Base-by-base conservation (phyloP, 805 yeast genomes). In the Kodamaea fukazawae region DNA sequence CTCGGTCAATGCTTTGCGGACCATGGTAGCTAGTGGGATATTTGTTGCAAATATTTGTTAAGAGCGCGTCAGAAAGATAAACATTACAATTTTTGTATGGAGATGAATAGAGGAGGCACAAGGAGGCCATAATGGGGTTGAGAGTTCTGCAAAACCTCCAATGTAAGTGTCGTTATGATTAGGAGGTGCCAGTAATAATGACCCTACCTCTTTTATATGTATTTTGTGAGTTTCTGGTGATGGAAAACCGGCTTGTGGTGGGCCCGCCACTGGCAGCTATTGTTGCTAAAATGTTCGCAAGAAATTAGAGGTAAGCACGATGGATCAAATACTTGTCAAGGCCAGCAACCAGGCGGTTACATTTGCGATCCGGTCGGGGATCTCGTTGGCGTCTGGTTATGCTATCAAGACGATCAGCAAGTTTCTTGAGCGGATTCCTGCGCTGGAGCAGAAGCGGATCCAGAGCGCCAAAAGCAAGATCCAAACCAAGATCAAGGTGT, bases 321-420 rank as follows among this genome's bases (percentile, higher is more conserved):
- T 70, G 75, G 75, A 71, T 45, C 69, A 65, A 31, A 61, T 70
- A 23, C 54, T 70, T 7, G 61, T 68, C 22, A 69, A 65, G 60
- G 93, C 93, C 2, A 84, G 89, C 22, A 78, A 77, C 36, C 89
- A 84, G 48, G 86, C 86, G 1, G 85, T 85, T n/a, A 75, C 87
- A 2, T 81, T 85, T 61, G 95, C 90, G 7, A 78, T 85, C 18
- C 68, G 83, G 41, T 83, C 90, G 1, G 88, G 93, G 0, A 75
- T 85, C 23, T 79, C 88, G 2, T 49, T 85, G 14, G 93, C 90
- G 0, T 78, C 89, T 0, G 78, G 83, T 0, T 85, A 78, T 60
- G 89, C 90, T 15, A 70, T 84, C 30, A 78, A 76, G 42, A 78
- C 83, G 1, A 75, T 84, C n/a, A 58, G 77, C 23, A 60, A 71